These are phyloP conservation scores for Cercospora citrullina DNA, from an alignment of 2,329 filamentous ascomycete genomes.

Conservation along the genomic window DNA sequence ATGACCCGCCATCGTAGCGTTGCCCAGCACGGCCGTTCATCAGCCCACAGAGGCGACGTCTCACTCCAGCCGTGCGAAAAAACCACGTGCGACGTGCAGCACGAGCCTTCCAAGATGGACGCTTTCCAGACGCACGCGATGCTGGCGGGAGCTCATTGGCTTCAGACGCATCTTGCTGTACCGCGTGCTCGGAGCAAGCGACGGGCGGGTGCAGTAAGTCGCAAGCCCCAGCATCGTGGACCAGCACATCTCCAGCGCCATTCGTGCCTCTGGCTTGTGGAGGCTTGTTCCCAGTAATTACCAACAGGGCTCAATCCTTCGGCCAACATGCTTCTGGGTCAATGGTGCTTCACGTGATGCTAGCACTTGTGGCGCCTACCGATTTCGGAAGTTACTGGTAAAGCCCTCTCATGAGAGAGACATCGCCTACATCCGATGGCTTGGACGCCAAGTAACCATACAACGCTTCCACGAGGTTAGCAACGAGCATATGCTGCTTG, in stretches of 20 bases:
- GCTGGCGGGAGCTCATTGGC: background rate
- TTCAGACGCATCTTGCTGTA: background rate
- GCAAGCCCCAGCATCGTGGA: background rate
- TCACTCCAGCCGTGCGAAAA: background rate
- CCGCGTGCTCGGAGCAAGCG: background rate
- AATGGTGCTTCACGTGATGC: background rate
- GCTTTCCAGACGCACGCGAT: background rate
- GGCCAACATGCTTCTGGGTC: background rate
- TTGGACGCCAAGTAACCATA: background rate
- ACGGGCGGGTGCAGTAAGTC: background rate
- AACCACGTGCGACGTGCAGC: background rate
- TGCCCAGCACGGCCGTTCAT: background rate
- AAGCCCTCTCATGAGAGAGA: background rate
- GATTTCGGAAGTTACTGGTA: background rate
- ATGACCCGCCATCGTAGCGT: background rate
- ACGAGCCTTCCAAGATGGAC: background rate
- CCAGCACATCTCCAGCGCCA: background rate
- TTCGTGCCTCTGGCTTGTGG: background rate
- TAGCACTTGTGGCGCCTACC: background rate
- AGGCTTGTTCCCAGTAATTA: background rate
- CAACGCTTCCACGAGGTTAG: conserved; percentile 1
- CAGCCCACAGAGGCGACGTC: background rate
- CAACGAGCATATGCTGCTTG: background rate
- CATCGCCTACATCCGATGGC: background rate
- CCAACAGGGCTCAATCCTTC: conserved; percentile 1